Percentiles rank a stretch among this genome's conserved stretches.
Conservation (phyloP, 352 stramenopile species). For the Pythium sp. region DNA sequence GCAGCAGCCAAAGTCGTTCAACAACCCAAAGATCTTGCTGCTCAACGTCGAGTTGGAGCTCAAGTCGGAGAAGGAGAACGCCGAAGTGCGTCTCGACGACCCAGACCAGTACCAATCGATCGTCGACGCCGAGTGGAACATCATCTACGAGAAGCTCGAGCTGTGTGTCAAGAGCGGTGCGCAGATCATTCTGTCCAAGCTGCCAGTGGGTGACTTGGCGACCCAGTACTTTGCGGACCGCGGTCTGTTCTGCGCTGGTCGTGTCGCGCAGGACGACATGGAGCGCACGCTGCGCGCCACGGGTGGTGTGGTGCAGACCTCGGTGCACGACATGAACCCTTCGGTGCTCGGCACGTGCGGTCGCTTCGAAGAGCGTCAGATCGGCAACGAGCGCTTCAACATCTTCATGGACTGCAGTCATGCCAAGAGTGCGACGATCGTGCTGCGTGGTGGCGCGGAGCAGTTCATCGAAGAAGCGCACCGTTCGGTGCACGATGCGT, state of each 20-base stretch:
- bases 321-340: constrained; percentile 89
- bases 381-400: constrained; percentile 98
- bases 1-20: constrained; percentile 98
- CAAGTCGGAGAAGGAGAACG: constrained; percentile 99
- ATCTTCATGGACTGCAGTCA: constrained; percentile 97
- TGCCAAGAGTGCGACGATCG: constrained; percentile 95
- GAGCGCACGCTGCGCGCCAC: constrained; percentile 95
- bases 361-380: constrained; percentile 96
- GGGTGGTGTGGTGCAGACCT: constrained; percentile 92
- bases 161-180: constrained; percentile 89
- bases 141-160: constrained; percentile 99
- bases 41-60: constrained; percentile 99
- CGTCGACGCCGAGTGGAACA: constrained; percentile 99
- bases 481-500: constrained; percentile 96
- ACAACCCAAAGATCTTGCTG: constrained; percentile 95
- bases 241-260: constrained; percentile 97
- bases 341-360: constrained; percentile 94
- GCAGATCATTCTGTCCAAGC: constrained; percentile 98
- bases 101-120: constrained; percentile 99
- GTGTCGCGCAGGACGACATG: constrained; percentile 97
- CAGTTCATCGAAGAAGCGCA: constrained; percentile 99
- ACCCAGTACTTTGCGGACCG: constrained; percentile 99
- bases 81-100: constrained; percentile 97
- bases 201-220: constrained; percentile 95
- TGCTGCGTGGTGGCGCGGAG: constrained; percentile 96